Percentiles rank a stretch among this genome's conserved stretches.
These are phyloP conservation scores for Sporothrix mexicana DNA, from an alignment of 2,329 filamentous ascomycete species.

Conservation along the genomic window DNA sequence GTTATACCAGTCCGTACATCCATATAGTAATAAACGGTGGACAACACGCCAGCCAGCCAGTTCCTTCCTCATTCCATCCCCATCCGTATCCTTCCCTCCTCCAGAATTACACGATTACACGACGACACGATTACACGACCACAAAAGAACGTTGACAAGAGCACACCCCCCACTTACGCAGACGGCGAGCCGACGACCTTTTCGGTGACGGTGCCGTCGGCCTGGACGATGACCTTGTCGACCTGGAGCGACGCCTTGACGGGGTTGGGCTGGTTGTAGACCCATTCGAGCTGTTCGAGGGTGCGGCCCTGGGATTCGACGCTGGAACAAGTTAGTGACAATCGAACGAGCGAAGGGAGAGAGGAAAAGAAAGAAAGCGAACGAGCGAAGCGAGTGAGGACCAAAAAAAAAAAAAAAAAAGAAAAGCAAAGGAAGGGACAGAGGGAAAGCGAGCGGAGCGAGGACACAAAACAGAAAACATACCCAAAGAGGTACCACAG, in stretches of 20 bases:
- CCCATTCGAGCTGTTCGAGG: conserved; percentile 57
- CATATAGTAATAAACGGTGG: too few species aligned
- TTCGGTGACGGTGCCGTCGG: conserved; percentile 54
- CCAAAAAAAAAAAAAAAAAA: conserved; percentile 37
- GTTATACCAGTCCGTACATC: too few species aligned
- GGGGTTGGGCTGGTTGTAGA: conserved; percentile 56
- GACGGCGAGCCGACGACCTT: conserved; percentile 45
- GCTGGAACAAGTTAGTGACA: conserved; percentile 42
- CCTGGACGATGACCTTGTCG: conserved; percentile 54
- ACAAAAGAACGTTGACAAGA: too few species aligned
- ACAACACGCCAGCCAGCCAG: not conserved
- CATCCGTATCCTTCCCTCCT: too few species aligned
- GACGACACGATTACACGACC: too few species aligned
- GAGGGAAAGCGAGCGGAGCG: not conserved
- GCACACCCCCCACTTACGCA: not conserved
- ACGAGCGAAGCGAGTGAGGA: not conserved
- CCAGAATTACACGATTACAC: too few species aligned
- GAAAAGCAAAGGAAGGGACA: conserved; percentile 37
- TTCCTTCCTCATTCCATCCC: not conserved
- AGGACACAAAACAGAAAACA: conserved; percentile 35
- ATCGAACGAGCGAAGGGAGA: not conserved
- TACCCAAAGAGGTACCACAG: conserved; percentile 57
- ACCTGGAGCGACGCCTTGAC: conserved; percentile 56
- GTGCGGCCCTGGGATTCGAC: conserved; percentile 54
- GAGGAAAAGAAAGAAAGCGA: too few species aligned